Conservation (phyloP, 441 rosid genomes). For the Jatropha podagrica region DNA sequence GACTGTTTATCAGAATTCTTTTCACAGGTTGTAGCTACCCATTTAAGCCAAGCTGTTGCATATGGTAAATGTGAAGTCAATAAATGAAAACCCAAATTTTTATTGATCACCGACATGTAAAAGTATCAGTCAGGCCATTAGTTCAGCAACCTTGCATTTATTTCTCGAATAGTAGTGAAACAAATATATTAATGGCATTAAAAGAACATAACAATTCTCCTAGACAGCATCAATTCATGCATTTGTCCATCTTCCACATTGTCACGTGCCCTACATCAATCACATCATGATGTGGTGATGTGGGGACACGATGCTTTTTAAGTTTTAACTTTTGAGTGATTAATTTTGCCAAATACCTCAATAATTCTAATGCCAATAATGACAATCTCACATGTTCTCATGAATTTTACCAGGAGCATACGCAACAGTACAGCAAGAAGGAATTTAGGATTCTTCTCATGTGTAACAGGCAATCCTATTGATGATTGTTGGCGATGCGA, state of each 20-base stretch:
- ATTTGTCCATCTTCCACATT: constrained; percentile 11
- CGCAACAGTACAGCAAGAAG: constrained; percentile 64
- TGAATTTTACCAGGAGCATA: constrained; percentile 40
- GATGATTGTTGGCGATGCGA: constrained; percentile 98
- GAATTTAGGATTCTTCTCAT: constrained; percentile 69
- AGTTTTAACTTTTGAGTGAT: neutral
- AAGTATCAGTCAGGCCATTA: constrained; percentile 17
- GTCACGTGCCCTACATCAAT: constrained; percentile 36
- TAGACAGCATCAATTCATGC: constrained; percentile 25
- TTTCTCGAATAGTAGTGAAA: constrained; percentile 9
- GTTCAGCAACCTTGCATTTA: constrained; percentile 27
- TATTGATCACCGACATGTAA: constrained; percentile 32
- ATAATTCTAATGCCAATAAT: neutral
- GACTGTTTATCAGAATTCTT: constrained; percentile 3
- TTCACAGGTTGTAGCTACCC: neutral
- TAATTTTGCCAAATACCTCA: neutral
- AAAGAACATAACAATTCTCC: constrained; percentile 11
- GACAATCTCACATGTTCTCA: neutral
- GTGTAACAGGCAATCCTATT: constrained; percentile 83
- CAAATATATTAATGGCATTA: constrained; percentile 2
- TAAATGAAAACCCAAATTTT: constrained; percentile 15
- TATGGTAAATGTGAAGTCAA: constrained; percentile 17
- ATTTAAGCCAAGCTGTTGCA: constrained; percentile 15
- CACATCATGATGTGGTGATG: constrained; percentile 12
- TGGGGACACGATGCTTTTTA: constrained; percentile 7